Evolutionary conservation across 148 eudicot species (phyloP).

Genomic region (Silene uniflora): DNA sequence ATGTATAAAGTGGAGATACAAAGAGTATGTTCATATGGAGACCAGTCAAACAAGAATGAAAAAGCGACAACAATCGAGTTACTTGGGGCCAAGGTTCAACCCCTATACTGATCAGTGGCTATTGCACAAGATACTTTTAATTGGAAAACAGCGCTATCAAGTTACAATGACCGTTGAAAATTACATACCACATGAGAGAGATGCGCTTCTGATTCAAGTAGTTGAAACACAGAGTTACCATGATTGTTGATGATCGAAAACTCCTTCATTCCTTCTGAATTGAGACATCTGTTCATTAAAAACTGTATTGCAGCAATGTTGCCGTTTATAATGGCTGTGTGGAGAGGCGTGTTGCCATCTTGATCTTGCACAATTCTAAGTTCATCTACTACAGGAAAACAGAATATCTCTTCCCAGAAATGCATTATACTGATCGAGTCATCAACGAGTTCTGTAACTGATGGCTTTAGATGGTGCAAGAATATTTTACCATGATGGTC

Average conservation of each 20-base stretch:
- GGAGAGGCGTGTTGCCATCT: slow-evolving; percentile 18
- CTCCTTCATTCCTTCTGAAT: neutral
- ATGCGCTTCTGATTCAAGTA: neutral
- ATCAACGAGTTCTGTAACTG: slow-evolving; percentile 8
- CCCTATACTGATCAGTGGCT: no score
- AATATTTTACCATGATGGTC: neutral
- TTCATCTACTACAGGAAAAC: neutral
- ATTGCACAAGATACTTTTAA: no score
- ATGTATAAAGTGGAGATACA: no score
- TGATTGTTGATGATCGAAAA: neutral
- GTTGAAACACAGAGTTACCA: neutral
- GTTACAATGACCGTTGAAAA: neutral
- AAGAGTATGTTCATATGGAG: no score
- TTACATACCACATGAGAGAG: slow-evolving; percentile 5
- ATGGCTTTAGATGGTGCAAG: slow-evolving; percentile 2
- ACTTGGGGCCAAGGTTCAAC: no score
- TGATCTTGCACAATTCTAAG: slow-evolving; percentile 13
- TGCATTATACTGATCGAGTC: neutral
- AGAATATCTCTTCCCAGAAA: neutral
- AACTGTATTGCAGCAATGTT: neutral
- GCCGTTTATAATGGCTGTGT: neutral
- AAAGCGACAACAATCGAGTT: no score
- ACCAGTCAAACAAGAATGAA: no score
- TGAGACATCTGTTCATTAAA: neutral
- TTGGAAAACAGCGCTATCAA: neutral